These are phyloP conservation scores for Gentiana macrophylla DNA, from an alignment of 257 asterid species.

Conservation along the genomic window DNA sequence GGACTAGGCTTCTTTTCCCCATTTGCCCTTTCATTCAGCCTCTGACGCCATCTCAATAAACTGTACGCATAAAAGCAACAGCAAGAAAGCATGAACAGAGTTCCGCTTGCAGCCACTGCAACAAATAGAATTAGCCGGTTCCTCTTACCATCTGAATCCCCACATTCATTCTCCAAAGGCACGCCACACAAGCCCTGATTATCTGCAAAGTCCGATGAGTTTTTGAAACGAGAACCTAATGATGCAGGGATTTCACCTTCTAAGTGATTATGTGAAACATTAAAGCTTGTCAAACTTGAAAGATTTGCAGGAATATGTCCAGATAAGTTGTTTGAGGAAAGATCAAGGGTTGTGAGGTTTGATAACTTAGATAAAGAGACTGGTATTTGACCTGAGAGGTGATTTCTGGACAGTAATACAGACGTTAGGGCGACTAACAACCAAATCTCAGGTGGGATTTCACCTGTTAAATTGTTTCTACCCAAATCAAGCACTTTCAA, in stretches of 20 bases:
- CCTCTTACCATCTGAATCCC: conserved; percentile 23
- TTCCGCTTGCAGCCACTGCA: conserved; percentile 59
- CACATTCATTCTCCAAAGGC: conserved; percentile 43
- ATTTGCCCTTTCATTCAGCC: conserved; percentile 30
- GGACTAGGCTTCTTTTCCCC: conserved; percentile 65
- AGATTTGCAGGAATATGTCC: conserved; percentile 52
- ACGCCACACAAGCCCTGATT: conserved; percentile 52
- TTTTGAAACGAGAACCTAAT: conserved; percentile 40
- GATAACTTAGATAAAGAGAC: conserved; percentile 19
- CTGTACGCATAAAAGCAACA: conserved; percentile 62
- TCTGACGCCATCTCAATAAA: conserved; percentile 66
- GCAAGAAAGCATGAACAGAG: conserved; percentile 43
- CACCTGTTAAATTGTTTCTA: conserved; percentile 45
- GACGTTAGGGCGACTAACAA: conserved; percentile 41
- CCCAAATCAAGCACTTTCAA: conserved; percentile 51
- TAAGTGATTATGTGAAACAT: conserved; percentile 47
- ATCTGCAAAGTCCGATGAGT: conserved; percentile 33
- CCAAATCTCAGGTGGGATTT: conserved; percentile 40
- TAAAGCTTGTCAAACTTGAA: conserved; percentile 31
- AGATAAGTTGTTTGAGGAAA: conserved; percentile 30
- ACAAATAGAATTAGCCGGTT: conserved; percentile 46
- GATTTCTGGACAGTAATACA: conserved; percentile 32
- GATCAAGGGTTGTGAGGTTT: conserved; percentile 23
- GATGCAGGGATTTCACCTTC: conserved; percentile 46
- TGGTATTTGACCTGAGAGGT: conserved; percentile 33